Percentiles rank a stretch among this genome's conserved stretches.
Evolutionary conservation across 768 basidiomycete species (phyloP).

Genomic region (Rhizopogon vinicolor): DNA sequence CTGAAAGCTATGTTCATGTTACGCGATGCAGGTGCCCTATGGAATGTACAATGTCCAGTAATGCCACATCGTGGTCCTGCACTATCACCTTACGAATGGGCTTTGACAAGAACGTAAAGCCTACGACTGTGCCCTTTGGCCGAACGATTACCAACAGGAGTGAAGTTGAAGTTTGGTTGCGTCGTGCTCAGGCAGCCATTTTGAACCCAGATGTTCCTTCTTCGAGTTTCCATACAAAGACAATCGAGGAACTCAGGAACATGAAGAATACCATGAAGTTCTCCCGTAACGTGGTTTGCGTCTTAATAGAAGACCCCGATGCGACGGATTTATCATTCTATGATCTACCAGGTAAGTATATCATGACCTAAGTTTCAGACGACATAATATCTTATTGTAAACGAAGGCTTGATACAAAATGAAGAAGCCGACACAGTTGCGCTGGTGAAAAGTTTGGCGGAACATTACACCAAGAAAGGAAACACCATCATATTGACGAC

Average conservation of each 20-base stretch:
- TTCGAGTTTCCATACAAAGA: conserved; percentile 19
- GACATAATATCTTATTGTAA: neutral
- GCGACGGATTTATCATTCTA: conserved; percentile 35
- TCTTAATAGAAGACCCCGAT: conserved; percentile 36
- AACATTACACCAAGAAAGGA: conserved; percentile 38
- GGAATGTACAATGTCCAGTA: conserved; percentile 46
- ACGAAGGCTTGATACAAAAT: conserved; percentile 45
- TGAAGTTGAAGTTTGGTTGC: conserved; percentile 36
- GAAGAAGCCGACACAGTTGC: conserved; percentile 37
- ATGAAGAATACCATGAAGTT: conserved; percentile 21
- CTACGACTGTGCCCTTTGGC: conserved; percentile 27
- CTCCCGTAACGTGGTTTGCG: conserved; percentile 37
- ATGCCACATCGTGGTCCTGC: conserved; percentile 37
- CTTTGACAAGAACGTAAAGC: conserved; percentile 25
- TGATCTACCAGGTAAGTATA: conserved; percentile 32
- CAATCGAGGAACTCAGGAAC: conserved; percentile 22
- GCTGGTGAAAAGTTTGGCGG: conserved; percentile 47
- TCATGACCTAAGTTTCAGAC: neutral
- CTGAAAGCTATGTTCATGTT: neutral
- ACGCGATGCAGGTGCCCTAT: conserved; percentile 41
- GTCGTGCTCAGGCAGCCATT: conserved; percentile 44
- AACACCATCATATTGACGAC: conserved; percentile 52
- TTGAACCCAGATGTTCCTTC: conserved; percentile 23
- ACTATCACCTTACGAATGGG: conserved; percentile 36
- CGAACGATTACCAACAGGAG: conserved; percentile 21